Evolutionary conservation across 129 eudicot species (phyloP).

Genomic region (Silybum marianum): DNA sequence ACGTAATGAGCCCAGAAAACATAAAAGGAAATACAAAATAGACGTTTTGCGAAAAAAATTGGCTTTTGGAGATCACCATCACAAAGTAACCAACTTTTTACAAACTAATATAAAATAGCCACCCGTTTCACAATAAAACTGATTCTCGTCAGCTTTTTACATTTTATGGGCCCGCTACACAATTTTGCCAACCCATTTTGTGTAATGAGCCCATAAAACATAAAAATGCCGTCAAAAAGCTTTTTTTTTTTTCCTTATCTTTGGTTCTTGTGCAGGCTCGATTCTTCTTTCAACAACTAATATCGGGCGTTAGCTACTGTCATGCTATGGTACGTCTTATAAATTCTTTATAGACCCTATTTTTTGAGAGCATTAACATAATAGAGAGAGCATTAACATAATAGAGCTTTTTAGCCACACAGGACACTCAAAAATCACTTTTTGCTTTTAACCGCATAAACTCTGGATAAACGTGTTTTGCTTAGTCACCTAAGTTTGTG

Average conservation of each 20-base stretch:
- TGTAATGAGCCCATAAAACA: background rate
- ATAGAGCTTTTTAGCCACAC: no score
- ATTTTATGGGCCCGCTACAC: background rate
- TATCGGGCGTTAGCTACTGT: conserved; percentile 69
- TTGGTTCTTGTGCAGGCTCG: conserved; percentile 47
- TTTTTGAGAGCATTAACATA: background rate
- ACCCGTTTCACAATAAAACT: background rate
- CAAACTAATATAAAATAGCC: background rate
- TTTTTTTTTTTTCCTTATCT: background rate
- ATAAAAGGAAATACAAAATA: no score
- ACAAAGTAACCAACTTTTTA: no score
- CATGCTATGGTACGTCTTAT: conserved; percentile 53
- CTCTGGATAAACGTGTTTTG: background rate
- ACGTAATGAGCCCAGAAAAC: background rate
- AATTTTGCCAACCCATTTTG: background rate
- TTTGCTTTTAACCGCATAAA: background rate
- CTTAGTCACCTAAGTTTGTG: background rate
- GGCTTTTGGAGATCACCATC: no score
- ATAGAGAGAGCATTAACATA: no score
- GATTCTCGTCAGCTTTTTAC: background rate
- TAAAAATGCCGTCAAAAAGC: background rate
- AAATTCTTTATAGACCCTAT: background rate
- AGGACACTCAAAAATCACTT: no score
- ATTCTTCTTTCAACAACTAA: conserved; percentile 55
- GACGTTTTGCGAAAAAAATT: no score